phyloP scores from a whole-genome alignment of 768 basidiomycete species.

The Trichaptum fuscoviolaceum region DNA sequence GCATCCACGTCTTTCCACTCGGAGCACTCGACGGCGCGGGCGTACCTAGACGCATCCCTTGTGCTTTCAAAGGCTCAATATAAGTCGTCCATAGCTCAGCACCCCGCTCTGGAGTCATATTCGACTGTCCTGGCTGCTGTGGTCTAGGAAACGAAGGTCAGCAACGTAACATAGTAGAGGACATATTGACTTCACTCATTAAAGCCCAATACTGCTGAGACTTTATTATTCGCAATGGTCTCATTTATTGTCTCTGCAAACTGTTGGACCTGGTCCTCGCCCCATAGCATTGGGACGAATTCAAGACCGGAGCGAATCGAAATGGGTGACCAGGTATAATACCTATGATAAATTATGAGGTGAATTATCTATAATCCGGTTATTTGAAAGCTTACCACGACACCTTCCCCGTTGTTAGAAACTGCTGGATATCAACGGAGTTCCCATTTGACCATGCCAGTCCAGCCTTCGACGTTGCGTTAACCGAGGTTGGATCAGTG shows the following conservation, averaged over 20 bases:
- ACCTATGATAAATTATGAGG: conserved; percentile 27
- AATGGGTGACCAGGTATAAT: conserved; percentile 43
- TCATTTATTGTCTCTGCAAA: conserved; percentile 37
- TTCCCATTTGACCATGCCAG: conserved; percentile 44
- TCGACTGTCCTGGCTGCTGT: conserved; percentile 41
- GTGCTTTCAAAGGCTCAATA: conserved; percentile 42
- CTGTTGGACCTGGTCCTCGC: conserved; percentile 28
- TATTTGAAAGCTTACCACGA: conserved; percentile 35
- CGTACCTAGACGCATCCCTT: conserved; percentile 44
- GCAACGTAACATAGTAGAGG: background rate
- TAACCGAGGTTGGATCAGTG: background rate
- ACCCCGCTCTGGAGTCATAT: conserved; percentile 43
- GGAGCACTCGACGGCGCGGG: conserved; percentile 50
- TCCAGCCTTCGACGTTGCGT: conserved; percentile 36
- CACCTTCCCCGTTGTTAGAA: conserved; percentile 38
- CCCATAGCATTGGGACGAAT: conserved; percentile 57
- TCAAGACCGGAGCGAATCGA: conserved; percentile 34
- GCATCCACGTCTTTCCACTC: conserved; percentile 48
- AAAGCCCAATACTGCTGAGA: conserved; percentile 45
- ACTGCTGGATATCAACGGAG: conserved; percentile 38
- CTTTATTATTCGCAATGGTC: conserved; percentile 30
- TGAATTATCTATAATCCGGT: background rate
- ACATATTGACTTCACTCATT: conserved; percentile 35
- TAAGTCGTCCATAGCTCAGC: conserved; percentile 46
- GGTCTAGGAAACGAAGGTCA: conserved; percentile 16